These are phyloP conservation scores for Aurantiochytrium sp. DNA, from an alignment of 108 stramenopile species.

Conservation along the genomic window DNA sequence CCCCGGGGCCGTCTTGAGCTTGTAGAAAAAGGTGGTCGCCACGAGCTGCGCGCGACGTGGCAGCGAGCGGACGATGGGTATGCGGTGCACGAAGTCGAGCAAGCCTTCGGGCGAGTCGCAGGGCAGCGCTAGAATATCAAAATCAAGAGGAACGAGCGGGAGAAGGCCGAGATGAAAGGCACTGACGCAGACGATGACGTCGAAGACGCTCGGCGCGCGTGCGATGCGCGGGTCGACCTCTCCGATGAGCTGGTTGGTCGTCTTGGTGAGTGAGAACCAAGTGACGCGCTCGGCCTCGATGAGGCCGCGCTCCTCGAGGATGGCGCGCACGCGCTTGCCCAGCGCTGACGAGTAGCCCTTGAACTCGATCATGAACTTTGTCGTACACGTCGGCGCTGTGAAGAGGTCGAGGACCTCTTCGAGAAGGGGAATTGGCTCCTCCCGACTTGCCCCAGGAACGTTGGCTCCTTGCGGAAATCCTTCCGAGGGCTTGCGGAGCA, in stretches of 20 bases:
- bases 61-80: background rate
- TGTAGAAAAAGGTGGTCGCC: slow-evolving; percentile 3
- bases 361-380: slow-evolving; percentile 34
- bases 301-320: slow-evolving; percentile 12
- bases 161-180: slow-evolving; percentile 35
- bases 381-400: background rate
- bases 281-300: background rate
- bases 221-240: background rate
- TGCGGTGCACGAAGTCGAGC: background rate
- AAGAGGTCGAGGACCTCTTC: slow-evolving; percentile 5
- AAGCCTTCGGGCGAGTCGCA: slow-evolving; percentile 3
- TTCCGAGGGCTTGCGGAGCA: background rate
- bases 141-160: slow-evolving; percentile 33
- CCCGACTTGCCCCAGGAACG: too few relatives aligned
- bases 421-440: background rate
- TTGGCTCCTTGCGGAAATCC: slow-evolving; percentile 8
- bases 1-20: background rate
- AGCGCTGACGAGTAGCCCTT: slow-evolving; percentile 30
- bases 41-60: background rate
- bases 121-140: slow-evolving; percentile 32
- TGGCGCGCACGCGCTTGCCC: background rate
- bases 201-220: background rate
- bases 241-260: background rate
- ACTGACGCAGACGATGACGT: background rate
- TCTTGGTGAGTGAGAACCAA: background rate